These are phyloP conservation scores for Lactarius hengduanensis DNA, from an alignment of 768 basidiomycete genomes.

Conservation along the genomic window DNA sequence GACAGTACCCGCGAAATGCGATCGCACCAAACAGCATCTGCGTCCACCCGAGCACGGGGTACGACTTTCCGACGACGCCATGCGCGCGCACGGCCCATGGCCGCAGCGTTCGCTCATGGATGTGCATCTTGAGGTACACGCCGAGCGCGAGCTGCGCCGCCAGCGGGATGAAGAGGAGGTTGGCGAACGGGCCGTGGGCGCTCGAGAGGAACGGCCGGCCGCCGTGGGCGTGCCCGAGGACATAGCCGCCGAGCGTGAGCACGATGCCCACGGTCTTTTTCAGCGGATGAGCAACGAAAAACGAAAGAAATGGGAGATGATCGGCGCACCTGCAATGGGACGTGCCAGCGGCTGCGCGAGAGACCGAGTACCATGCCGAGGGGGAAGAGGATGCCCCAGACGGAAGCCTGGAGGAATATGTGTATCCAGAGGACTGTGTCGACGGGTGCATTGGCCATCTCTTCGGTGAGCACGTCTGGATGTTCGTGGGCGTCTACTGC, in stretches of 20 bases:
- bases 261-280: conserved; percentile 61
- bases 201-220: conserved; percentile 76
- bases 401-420: conserved; percentile 69
- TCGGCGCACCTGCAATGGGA: conserved; percentile 71
- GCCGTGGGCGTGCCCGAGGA: conserved; percentile 84
- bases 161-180: conserved; percentile 64
- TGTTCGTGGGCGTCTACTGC: conserved; percentile 55
- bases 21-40: conserved; percentile 88
- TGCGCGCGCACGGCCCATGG: conserved; percentile 70
- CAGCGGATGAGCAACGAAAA: not conserved
- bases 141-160: conserved; percentile 67
- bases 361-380: conserved; percentile 77
- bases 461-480: conserved; percentile 62
- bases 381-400: conserved; percentile 89
- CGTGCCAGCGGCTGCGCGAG: conserved; percentile 84
- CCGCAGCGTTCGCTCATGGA: conserved; percentile 72
- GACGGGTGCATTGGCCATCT: conserved; percentile 60
- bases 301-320: not conserved
- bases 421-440: conserved; percentile 83
- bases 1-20: conserved; percentile 73
- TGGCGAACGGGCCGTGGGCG: conserved; percentile 69
- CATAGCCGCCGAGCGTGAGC: conserved; percentile 68
- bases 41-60: conserved; percentile 83
- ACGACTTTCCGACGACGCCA: conserved; percentile 77
- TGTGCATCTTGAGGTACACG: conserved; percentile 89